A percentile compares a stretch with the other conserved stretches of the same genome.
phyloP scores from a whole-genome alignment of 208 protist genomes.

The Porcisia hertigi region DNA sequence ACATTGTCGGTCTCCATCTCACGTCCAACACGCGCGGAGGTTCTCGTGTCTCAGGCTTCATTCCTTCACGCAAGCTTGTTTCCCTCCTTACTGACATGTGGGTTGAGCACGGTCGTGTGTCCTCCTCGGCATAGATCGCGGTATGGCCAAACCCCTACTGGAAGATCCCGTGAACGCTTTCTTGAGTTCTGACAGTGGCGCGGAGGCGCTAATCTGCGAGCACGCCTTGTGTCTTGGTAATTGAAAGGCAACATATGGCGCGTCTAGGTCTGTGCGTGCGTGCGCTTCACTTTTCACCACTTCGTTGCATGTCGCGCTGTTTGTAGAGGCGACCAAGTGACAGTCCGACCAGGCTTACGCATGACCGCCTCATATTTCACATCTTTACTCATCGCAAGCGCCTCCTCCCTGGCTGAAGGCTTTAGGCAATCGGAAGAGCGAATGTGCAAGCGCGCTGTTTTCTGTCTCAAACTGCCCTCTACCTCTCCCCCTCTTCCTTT shows the following conservation, averaged over 20 bases:
- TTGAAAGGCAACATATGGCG: no score
- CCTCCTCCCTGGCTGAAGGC: background rate
- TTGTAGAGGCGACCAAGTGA: background rate
- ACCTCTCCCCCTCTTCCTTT: background rate
- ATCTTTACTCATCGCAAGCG: background rate
- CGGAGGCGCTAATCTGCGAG: background rate
- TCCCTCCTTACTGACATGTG: conserved; percentile 73
- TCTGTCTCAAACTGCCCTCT: background rate
- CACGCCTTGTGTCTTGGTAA: no score
- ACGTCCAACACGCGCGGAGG: conserved; percentile 81
- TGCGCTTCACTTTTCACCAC: background rate
- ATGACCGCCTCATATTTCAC: background rate
- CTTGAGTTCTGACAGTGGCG: background rate
- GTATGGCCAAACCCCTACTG: background rate
- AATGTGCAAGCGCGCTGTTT: no score
- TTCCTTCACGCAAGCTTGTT: conserved; percentile 75
- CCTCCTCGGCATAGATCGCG: background rate
- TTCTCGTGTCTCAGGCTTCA: conserved; percentile 78
- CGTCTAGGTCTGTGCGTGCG: background rate
- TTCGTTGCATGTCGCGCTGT: background rate
- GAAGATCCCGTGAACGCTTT: background rate
- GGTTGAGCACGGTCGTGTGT: conserved; percentile 36
- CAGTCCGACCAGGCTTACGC: background rate
- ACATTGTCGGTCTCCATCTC: conserved; percentile 83
- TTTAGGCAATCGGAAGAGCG: background rate